Evolutionary conservation across 164 flowering plant genomes (phyloP), one percentile per base, ranked within the genome.

Genomic region (Dillenia suffruticosa): DNA sequence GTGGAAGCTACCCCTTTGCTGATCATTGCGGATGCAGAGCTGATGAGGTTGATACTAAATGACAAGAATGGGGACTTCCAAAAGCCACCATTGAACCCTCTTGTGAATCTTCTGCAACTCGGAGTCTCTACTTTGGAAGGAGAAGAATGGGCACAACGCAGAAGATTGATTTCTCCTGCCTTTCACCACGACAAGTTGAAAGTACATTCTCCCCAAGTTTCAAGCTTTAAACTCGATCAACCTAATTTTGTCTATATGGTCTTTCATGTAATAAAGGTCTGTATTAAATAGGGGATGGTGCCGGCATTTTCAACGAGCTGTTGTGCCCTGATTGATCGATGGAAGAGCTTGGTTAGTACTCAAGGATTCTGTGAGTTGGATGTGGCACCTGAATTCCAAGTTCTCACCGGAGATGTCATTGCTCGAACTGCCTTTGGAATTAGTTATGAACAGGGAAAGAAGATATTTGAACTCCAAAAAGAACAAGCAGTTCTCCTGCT

Each of bases 381-480:
- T 61, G 64, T 81, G 15, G 71, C 69, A 78, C 81, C 79, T 10
- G 79, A 81, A 51, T 54, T 84, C 17, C 75, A 76, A 47, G 71
- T 55, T 11, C 70, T 80, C 14, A 57, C 80, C 12, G 74, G 62
- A 8, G 86, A 84, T 63, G 77, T 65, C 49, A 82, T 84, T 15
- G 72, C 86, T 32, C 58, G 81, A 17, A 56, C 82, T 9, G 86
- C 84, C 44, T 82, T 84, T 59, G 86, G 89, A 22, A 78, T 83
- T 67, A 82, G 61, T 63, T 77, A 66, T 57, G 74, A 75, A 51
- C 78, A 80, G 69, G 89, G 86, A 13, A 75, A 51, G 57, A 67
- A 50, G 57, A 76, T 82, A 51, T 81, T 82, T 56, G 75, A 84
- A 62, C 77, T 71, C 60, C 89, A 72, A 7, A 66, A 63, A 49